A percentile compares a stretch with the other conserved stretches of the same genome.
These are phyloP conservation scores for Phaeophleospora eucalypticola DNA, from an alignment of 2,329 filamentous ascomycete species.

Conservation along the genomic window DNA sequence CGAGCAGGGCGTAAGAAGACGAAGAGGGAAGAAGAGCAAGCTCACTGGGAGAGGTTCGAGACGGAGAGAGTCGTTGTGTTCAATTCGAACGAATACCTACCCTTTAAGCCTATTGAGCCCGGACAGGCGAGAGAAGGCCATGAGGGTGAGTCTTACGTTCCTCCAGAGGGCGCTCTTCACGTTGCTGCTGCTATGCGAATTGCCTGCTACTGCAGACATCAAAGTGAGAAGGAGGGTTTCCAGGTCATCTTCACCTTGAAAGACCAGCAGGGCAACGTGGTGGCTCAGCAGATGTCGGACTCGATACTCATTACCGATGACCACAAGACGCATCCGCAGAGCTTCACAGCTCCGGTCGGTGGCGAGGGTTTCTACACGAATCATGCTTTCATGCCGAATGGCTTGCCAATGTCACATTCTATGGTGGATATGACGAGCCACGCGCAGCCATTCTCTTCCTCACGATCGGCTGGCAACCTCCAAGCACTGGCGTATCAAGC, in stretches of 20 bases:
- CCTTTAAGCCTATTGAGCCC: conserved; percentile 64
- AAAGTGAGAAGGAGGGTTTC: conserved; percentile 89
- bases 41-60: conserved; percentile 78
- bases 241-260: conserved; percentile 92
- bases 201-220: conserved; percentile 93
- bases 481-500: conserved; percentile 48
- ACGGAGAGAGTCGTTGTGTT: conserved; percentile 81
- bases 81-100: conserved; percentile 82
- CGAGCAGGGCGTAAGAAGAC: conserved; percentile 87
- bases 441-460: conserved; percentile 49
- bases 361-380: conserved; percentile 27
- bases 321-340: conserved; percentile 72
- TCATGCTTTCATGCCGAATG: conserved; percentile 25
- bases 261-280: conserved; percentile 67
- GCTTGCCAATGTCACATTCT: conserved; percentile 35
- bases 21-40: conserved; percentile 88
- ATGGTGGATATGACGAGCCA: conserved; percentile 36
- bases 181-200: conserved; percentile 91
- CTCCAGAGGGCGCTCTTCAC: conserved; percentile 61
- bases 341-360: conserved; percentile 25
- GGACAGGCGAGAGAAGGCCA: conserved; percentile 25
- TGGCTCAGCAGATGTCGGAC: conserved; percentile 80
- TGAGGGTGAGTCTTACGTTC: conserved; percentile 27
- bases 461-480: conserved; percentile 62
- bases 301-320: conserved; percentile 98